Conservation (phyloP, 495 filamentous ascomycete species). For the Penicillium parvum region DNA sequence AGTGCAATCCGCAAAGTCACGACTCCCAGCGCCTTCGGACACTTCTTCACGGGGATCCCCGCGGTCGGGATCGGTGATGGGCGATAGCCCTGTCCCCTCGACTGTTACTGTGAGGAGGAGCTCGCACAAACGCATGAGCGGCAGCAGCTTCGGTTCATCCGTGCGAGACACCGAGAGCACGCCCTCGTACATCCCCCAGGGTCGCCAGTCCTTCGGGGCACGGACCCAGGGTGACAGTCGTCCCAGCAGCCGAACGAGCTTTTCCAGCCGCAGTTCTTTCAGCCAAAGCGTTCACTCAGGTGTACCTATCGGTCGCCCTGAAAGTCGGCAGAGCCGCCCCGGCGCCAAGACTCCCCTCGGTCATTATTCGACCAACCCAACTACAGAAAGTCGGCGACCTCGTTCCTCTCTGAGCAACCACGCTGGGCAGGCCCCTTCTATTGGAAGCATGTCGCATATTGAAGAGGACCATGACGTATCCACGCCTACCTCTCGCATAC, state of each 20-base stretch:
- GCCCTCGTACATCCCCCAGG: constrained; percentile 41
- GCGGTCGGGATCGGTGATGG: constrained; percentile 49
- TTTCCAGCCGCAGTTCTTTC: constrained; percentile 41
- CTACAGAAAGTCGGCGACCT: constrained; percentile 43
- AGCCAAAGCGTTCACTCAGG: constrained; percentile 38
- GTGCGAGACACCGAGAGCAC: constrained; percentile 43
- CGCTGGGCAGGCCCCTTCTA: constrained; percentile 25
- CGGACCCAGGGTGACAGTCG: constrained; percentile 38
- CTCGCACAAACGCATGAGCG: constrained; percentile 60
- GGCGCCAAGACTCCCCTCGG: constrained; percentile 60
- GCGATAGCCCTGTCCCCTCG: constrained; percentile 58
- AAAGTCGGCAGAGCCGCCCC: constrained; percentile 66
- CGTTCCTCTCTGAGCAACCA: constrained; percentile 47
- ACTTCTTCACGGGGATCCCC: constrained; percentile 83
- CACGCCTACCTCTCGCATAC: constrained; percentile 30
- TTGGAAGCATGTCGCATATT: constrained; percentile 40
- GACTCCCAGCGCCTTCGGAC: constrained; percentile 73
- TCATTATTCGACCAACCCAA: constrained; percentile 45
- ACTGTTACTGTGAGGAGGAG: constrained; percentile 73
- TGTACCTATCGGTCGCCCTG: constrained; percentile 43
- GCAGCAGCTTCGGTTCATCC: constrained; percentile 57
- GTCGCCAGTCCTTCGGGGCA: constrained; percentile 49
- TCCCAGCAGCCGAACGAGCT: constrained; percentile 47
- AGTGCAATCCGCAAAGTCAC: constrained; percentile 89
- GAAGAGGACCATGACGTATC: constrained; percentile 40